phyloP scores from a whole-genome alignment of 768 basidiomycete species.

The Xerocomellus intermedius region DNA sequence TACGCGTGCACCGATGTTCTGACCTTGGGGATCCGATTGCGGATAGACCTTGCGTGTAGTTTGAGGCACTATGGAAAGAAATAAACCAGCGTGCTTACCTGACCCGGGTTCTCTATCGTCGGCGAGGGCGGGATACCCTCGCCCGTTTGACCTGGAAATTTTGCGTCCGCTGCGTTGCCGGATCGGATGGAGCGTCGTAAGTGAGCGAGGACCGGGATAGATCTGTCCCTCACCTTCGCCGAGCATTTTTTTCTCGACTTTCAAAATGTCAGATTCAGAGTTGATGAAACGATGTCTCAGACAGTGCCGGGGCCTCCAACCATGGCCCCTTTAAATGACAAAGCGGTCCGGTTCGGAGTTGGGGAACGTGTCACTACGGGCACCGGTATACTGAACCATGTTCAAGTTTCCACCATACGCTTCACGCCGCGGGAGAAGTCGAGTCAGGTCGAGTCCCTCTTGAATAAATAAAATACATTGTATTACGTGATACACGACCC shows the following conservation, averaged over 20 bases:
- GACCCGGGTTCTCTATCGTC: slow-evolving; percentile 46
- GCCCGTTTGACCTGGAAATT: slow-evolving; percentile 34
- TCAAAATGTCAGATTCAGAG: neutral
- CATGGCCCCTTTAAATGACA: neutral
- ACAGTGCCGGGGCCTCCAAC: neutral
- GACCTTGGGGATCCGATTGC: slow-evolving; percentile 43
- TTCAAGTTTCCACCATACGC: neutral
- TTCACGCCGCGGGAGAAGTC: slow-evolving; percentile 10
- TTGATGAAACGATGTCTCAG: neutral
- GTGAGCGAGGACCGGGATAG: too few species aligned
- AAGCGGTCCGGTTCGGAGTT: too few species aligned
- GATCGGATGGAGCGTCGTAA: neutral
- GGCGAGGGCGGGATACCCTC: slow-evolving; percentile 8
- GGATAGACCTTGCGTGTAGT: slow-evolving; percentile 43
- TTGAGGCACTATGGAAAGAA: neutral
- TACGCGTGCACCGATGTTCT: neutral
- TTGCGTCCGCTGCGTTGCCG: neutral
- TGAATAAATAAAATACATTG: slow-evolving; percentile 6
- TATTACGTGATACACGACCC: slow-evolving; percentile 17
- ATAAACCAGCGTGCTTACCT: slow-evolving; percentile 27
- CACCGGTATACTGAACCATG: too few species aligned
- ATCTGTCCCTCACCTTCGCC: slow-evolving; percentile 26
- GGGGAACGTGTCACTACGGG: neutral
- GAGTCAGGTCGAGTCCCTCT: neutral
- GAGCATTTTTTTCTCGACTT: slow-evolving; percentile 7